Evolutionary conservation across 148 eudicot genomes (phyloP), one percentile per base, ranked within the genome.

Genomic region (Arbutus unedo): DNA sequence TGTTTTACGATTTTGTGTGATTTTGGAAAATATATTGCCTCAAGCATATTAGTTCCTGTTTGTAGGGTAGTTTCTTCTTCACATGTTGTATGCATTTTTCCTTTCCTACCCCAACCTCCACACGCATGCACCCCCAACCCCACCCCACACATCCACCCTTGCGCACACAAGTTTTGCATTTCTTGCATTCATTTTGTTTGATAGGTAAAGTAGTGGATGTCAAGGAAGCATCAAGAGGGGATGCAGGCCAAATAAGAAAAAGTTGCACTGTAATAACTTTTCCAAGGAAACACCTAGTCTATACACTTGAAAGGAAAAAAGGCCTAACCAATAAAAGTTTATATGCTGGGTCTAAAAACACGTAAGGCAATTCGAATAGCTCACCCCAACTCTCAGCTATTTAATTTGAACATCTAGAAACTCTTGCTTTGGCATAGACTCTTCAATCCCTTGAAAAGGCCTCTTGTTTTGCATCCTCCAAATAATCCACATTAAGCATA

Each of bases 11-110:
- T 56, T 78, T 16, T 18, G 41, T 6, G n/a, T 41, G 48, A 47
- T 55, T 38, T 2, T 0, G 19, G 54, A 10, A 25, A 49, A 23
- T 50, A 74, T 6, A 31, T 25, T 53, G 60, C 11, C n/a, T 19
- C 11, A 13, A 25, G 19, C 44, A 50, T 23, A 23, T 75, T 49
- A 5, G 6, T n/a, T 60, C 78, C 59, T 72, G 68, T 23, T n/a
- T 73, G 15, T 43, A 19, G 51, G 56, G 56, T 81, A 10, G 60
- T 72, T 73, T 54, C 68, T 81, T 25, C 23, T 14, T 70, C 53
- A 31, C 0, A n/a, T 74, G 59, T 23, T 23, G 5, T 51, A 5
- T 50, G 47, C 3, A 47, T 41, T 41, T 38, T 81, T 44, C 19
- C 66, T 70, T 43, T 51, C 41, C 16, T 49, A 5, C 72, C 48